Evolutionary conservation across 352 stramenopile genomes (phyloP).

Genomic region (Phytopythium litorale): DNA sequence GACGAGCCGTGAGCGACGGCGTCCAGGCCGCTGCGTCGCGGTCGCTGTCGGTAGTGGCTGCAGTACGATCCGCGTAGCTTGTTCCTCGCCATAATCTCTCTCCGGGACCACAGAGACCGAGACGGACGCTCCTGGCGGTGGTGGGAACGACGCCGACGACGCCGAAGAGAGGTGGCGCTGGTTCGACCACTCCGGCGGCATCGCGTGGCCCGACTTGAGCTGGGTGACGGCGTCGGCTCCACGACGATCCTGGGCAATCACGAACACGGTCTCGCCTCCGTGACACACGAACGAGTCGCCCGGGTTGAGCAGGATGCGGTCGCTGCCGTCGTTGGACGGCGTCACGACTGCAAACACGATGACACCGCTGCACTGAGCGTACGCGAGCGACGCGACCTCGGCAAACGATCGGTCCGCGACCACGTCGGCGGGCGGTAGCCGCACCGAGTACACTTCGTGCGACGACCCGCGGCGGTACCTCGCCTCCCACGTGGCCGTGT

Average conservation of each 20-base stretch:
- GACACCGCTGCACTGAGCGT: slow-evolving; percentile 68
- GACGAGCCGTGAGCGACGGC: slow-evolving; percentile 28
- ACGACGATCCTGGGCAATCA: slow-evolving; percentile 64
- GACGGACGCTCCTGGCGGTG: not conserved
- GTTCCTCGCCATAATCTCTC: not conserved
- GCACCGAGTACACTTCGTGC: slow-evolving; percentile 78
- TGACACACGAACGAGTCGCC: slow-evolving; percentile 69
- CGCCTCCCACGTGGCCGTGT: slow-evolving; percentile 51
- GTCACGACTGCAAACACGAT: slow-evolving; percentile 67
- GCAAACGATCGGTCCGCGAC: slow-evolving; percentile 73
- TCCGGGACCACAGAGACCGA: not conserved
- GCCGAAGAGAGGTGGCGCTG: not conserved
- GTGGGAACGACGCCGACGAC: not conserved
- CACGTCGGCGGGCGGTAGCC: slow-evolving; percentile 44
- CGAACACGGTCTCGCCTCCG: slow-evolving; percentile 65
- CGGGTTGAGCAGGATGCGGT: slow-evolving; percentile 73
- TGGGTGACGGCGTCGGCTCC: slow-evolving; percentile 39
- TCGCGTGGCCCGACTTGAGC: slow-evolving; percentile 12
- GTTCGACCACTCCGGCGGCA: slow-evolving; percentile 17
- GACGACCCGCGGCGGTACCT: slow-evolving; percentile 71
- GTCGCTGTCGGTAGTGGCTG: not conserved
- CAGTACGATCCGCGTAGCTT: not conserved
- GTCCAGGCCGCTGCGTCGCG: not conserved
- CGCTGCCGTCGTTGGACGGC: slow-evolving; percentile 16
- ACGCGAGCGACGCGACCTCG: slow-evolving; percentile 72